Percentiles rank a stretch among this genome's conserved stretches.
Evolutionary conservation across 148 eudicot genomes (phyloP).

Genomic region (Vaccinium corymbosum): DNA sequence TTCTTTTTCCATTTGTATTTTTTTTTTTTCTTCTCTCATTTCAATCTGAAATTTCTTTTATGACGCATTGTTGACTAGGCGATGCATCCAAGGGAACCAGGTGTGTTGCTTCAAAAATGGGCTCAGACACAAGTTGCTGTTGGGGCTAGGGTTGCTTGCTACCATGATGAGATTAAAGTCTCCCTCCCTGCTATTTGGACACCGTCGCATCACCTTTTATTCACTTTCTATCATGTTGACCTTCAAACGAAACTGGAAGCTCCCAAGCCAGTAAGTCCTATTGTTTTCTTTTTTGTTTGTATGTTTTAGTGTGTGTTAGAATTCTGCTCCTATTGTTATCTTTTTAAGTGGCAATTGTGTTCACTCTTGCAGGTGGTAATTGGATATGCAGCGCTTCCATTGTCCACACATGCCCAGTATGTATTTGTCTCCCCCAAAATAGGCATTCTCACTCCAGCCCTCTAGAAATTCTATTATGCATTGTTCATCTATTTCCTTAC

Average conservation of each 20-base stretch:
- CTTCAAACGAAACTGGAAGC: conserved; percentile 97
- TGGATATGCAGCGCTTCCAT: conserved; percentile 84
- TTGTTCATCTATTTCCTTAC: neutral
- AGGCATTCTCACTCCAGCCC: neutral
- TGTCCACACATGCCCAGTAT: conserved; percentile 89
- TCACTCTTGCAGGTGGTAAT: conserved; percentile 70
- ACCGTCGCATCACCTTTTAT: conserved; percentile 85
- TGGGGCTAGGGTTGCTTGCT: conserved; percentile 88
- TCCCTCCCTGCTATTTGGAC: conserved; percentile 92
- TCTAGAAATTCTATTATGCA: neutral
- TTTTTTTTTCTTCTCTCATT: neutral
- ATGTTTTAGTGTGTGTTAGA: neutral
- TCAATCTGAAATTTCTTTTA: neutral
- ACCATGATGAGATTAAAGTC: conserved; percentile 96
- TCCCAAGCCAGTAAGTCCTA: conserved; percentile 76
- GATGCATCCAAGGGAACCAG: conserved; percentile 88
- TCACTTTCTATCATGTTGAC: conserved; percentile 93
- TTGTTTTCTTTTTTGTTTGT: neutral
- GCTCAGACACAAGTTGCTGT: conserved; percentile 92
- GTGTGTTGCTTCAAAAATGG: conserved; percentile 65
- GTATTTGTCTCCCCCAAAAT: conserved; percentile 10
- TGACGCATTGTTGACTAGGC: conserved; percentile 43
- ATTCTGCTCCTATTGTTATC: neutral
- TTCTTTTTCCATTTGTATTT: neutral
- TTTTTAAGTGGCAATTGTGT: conserved; percentile 16